Conservation (phyloP, 2,329 filamentous ascomycete species). For the Scedosporium boydii region DNA sequence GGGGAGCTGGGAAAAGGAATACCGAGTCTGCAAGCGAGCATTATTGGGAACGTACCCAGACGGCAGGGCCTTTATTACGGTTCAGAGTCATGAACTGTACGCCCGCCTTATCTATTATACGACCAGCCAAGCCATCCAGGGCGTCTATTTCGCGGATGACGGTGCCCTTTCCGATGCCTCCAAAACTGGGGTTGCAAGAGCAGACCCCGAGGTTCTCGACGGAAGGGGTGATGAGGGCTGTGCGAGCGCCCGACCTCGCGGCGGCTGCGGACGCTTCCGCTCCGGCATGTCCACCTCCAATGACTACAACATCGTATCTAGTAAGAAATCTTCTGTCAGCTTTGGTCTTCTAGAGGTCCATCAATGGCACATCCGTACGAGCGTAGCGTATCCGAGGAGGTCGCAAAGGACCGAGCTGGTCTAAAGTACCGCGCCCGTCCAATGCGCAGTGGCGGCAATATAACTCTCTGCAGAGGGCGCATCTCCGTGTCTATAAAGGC, state of each 20-base stretch:
- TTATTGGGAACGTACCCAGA: slow-evolving; percentile 52
- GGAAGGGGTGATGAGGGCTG: slow-evolving; percentile 81
- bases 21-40: background rate
- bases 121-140: slow-evolving; percentile 78
- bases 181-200: slow-evolving; percentile 94
- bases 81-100: slow-evolving; percentile 93
- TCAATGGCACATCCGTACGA: background rate
- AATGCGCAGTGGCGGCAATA: background rate
- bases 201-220: slow-evolving; percentile 85
- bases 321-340: background rate
- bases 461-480: background rate
- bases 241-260: slow-evolving; percentile 78
- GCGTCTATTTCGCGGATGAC: slow-evolving; percentile 95
- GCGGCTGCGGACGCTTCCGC: slow-evolving; percentile 89
- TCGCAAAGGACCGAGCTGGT: background rate
- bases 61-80: slow-evolving; percentile 80
- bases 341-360: background rate
- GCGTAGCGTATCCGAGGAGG: background rate
- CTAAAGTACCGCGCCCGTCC: background rate
- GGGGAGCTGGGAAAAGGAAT: background rate
- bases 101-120: slow-evolving; percentile 86
- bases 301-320: slow-evolving; percentile 71
- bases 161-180: slow-evolving; percentile 96
- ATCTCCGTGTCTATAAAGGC: background rate
- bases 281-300: slow-evolving; percentile 92